phyloP scores from a whole-genome alignment of 2,329 filamentous ascomycete species.

The Blastomyces percursus region DNA sequence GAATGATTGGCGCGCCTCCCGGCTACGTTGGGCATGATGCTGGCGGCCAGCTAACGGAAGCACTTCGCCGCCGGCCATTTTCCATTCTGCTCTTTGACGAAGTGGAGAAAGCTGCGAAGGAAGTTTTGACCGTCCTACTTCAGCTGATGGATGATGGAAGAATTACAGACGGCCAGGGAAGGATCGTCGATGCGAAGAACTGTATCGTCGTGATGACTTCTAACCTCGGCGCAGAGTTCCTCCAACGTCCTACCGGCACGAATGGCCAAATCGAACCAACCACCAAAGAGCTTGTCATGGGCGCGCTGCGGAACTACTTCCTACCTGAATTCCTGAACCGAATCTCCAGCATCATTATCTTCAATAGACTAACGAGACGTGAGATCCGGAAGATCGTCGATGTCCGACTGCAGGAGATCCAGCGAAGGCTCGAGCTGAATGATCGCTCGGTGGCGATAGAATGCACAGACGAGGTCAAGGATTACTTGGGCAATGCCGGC shows the following conservation, averaged over 20 bases:
- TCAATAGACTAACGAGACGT: slow-evolving; percentile 81
- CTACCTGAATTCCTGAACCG: slow-evolving; percentile 97
- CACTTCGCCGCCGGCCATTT: slow-evolving; percentile 86
- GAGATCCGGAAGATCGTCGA: slow-evolving; percentile 97
- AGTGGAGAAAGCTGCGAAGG: slow-evolving; percentile 97
- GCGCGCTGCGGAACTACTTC: slow-evolving; percentile 86
- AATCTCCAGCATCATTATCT: slow-evolving; percentile 92
- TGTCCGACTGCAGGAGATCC: slow-evolving; percentile 74
- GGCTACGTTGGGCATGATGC: slow-evolving; percentile 96
- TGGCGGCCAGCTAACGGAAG: slow-evolving; percentile 90
- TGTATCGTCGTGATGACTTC: slow-evolving; percentile 99
- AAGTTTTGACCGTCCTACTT: slow-evolving; percentile 90
- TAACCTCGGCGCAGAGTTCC: slow-evolving; percentile 88
- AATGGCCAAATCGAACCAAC: slow-evolving; percentile 78
- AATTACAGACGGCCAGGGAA: slow-evolving; percentile 95
- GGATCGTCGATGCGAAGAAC: slow-evolving; percentile 89
- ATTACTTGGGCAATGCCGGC: slow-evolving; percentile 81
- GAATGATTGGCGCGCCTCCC: slow-evolving; percentile 95
- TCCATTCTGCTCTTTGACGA: slow-evolving; percentile 97
- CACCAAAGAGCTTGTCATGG: slow-evolving; percentile 83
- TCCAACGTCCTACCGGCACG: slow-evolving; percentile 64
- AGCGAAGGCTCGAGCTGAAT: slow-evolving; percentile 79
- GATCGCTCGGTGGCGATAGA: slow-evolving; percentile 74
- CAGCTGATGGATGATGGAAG: slow-evolving; percentile 99
- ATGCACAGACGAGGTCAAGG: slow-evolving; percentile 75